These are phyloP conservation scores for Nakaseomyces sp. DNA, from an alignment of 1,139 yeast genomes.

Conservation along the genomic window DNA sequence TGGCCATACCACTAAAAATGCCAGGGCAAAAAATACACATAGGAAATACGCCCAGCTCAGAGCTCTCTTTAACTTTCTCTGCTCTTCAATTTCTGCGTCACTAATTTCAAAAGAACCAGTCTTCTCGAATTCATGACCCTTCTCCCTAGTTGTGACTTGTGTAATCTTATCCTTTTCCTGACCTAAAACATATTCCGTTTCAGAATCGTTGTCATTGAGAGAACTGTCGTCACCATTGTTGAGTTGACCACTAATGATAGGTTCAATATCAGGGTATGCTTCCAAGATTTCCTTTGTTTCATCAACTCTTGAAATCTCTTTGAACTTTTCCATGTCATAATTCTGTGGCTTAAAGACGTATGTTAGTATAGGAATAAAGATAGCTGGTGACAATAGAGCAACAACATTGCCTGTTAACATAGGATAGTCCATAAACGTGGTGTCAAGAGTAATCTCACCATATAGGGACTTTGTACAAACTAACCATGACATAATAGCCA, in stretches of 20 bases:
- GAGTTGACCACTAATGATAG: conserved; percentile 12
- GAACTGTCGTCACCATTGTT: not conserved
- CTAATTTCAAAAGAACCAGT: not conserved
- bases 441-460: conserved; percentile 48
- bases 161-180: conserved; percentile 18
- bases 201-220: conserved; percentile 16
- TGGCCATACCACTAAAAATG: conserved; percentile 68
- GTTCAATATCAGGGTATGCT: conserved; percentile 19
- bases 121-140: conserved; percentile 28
- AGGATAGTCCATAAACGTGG: conserved; percentile 68
- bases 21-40: conserved; percentile 49
- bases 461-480: conserved; percentile 47
- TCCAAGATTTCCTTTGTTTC: conserved; percentile 51
- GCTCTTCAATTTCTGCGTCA: conserved; percentile 38
- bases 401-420: conserved; percentile 83
- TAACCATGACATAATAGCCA: conserved; percentile 62
- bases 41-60: conserved; percentile 48
- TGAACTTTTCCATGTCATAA: conserved; percentile 62
- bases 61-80: conserved; percentile 38
- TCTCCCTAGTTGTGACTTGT: conserved; percentile 29
- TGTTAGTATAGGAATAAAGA: conserved; percentile 61
- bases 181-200: conserved; percentile 12
- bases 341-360: conserved; percentile 55
- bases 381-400: conserved; percentile 65
- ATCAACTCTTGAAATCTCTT: conserved; percentile 51